These are phyloP conservation scores for Kewa caespitosa DNA, from an alignment of 179 eudicot genomes.

Conservation along the genomic window DNA sequence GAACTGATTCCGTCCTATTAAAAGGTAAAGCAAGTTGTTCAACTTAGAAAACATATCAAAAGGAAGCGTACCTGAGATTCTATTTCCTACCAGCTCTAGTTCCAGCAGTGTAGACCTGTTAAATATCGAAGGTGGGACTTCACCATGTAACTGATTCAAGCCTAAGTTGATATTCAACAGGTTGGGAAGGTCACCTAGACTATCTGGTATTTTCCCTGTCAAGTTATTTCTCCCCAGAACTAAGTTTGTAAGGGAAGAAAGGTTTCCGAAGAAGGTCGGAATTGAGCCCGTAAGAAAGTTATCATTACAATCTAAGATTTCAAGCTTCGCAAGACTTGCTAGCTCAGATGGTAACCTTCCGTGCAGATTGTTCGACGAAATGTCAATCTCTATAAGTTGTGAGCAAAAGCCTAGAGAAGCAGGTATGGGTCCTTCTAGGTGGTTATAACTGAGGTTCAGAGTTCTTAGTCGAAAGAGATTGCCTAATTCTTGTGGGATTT, in stretches of 20 bases:
- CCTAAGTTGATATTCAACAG: slow-evolving; percentile 24
- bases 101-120: slow-evolving; percentile 21
- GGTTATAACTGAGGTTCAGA: slow-evolving; percentile 21
- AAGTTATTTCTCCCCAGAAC: slow-evolving; percentile 16
- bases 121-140: slow-evolving; percentile 26
- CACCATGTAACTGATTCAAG: slow-evolving; percentile 24
- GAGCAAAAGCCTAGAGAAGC: slow-evolving; percentile 24
- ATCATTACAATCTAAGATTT: background rate
- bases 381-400: slow-evolving; percentile 11
- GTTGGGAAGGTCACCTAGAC: slow-evolving; percentile 22
- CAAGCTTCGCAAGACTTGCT: slow-evolving; percentile 25
- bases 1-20: slow-evolving; percentile 17
- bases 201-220: slow-evolving; percentile 21
- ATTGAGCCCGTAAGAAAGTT: slow-evolving; percentile 28
- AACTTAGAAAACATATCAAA: slow-evolving; percentile 25
- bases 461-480: slow-evolving; percentile 19
- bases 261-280: slow-evolving; percentile 23
- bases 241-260: slow-evolving; percentile 21
- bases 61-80: slow-evolving; percentile 32
- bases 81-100: slow-evolving; percentile 16
- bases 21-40: slow-evolving; percentile 8
- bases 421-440: slow-evolving; percentile 24
- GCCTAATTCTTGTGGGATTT: slow-evolving; percentile 22
- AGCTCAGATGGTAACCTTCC: slow-evolving; percentile 28
- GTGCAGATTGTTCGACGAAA: slow-evolving; percentile 16